phyloP scores from a whole-genome alignment of 192 early-diverging fungal species.

The Coemansia sp. region DNA sequence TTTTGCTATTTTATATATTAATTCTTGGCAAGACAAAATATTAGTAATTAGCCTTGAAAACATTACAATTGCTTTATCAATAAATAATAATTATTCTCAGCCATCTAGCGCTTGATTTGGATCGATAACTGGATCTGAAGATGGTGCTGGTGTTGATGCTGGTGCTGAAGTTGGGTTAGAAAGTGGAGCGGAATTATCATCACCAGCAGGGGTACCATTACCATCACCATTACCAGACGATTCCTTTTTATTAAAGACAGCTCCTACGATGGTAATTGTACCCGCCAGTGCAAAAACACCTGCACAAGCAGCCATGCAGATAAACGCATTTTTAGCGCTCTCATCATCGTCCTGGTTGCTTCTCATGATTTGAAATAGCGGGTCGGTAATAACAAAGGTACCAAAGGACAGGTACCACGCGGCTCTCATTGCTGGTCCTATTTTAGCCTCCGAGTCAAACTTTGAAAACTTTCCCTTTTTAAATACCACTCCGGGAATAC shows the following conservation, averaged over 20 bases:
- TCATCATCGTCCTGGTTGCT: neutral
- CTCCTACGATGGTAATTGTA: neutral
- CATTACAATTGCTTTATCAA: too few species aligned
- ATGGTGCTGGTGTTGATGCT: too few species aligned
- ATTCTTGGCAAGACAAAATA: too few species aligned
- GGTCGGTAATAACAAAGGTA: constrained; percentile 3
- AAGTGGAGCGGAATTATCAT: too few species aligned
- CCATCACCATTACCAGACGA: neutral
- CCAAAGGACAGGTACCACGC: constrained; percentile 2
- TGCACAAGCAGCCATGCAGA: neutral
- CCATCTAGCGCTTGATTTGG: too few species aligned
- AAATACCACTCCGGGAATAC: neutral
- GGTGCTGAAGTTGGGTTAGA: too few species aligned
- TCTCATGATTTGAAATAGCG: neutral
- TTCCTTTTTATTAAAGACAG: neutral
- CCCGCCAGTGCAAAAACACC: neutral
- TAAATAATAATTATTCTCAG: too few species aligned
- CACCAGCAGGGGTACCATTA: neutral
- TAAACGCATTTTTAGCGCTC: neutral
- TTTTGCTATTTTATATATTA: too few species aligned
- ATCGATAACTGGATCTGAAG: too few species aligned
- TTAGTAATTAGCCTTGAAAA: too few species aligned
- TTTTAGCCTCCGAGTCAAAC: neutral
- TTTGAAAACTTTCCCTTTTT: neutral
- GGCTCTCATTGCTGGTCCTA: neutral